Evolutionary conservation across 2,329 filamentous ascomycete species (phyloP), one percentile per base, ranked within the genome.

Genomic region (Zymoseptoria passerinii): DNA sequence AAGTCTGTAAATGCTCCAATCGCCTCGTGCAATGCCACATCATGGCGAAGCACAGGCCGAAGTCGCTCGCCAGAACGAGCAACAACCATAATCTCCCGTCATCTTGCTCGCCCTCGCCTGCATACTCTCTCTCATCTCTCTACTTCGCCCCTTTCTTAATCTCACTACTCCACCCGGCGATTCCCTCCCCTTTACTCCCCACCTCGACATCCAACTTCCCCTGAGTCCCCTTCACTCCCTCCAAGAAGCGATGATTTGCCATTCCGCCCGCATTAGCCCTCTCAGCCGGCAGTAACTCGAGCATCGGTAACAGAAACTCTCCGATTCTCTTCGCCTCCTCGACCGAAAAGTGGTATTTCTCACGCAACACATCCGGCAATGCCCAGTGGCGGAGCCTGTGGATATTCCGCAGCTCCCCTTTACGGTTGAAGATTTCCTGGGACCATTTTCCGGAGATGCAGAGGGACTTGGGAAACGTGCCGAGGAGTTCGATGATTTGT

Each of bases 401-500:
- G 68, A 99, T 99, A 76, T 99, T 97, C 59, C 94, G 89, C 44
- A 99, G 83, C 73, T 99, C 94, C 67, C 94, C 94, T 75, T 96
- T 95, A 65, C 94, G 86, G 73, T 96, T 97, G 80, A 99, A 99
- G 63, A 99, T 99, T 73, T 97, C 94, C 74, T 96, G 92, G 13
- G 88, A 92, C 94, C 94, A 97, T 76, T 96, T 96, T 54, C 94
- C 94, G 1, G 89, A 88, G 56, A 96, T 82, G 74, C 90, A 96
- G 53, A 97, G 82, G 4, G 89, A 89, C 73, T 95, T 95, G 56
- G 94, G 92, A 72, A 97, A 97, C 0, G 88, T 86, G 8, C 94
- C 94, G 18, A 99, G 84, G 4, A 99, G 82, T 75, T 99, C 94
- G 72, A 99, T 97, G 68, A 99, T 97, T 73, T 99, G 94, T 8